Evolutionary conservation across 371 early-diverging fungal genomes (phyloP).

Genomic region (Nematocida sp.): DNA sequence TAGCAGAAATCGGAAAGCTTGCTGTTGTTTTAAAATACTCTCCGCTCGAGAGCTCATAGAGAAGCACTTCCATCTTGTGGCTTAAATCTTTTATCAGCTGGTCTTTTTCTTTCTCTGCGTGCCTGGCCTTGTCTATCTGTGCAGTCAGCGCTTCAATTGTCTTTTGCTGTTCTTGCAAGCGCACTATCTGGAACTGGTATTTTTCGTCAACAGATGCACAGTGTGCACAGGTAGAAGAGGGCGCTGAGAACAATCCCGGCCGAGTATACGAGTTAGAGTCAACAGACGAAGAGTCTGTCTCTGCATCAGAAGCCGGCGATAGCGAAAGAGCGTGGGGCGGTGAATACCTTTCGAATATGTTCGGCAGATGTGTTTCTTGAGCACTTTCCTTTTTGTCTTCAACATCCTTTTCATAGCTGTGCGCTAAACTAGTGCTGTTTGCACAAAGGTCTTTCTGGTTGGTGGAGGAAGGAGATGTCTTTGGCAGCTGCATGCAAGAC

Average conservation of each 20-base stretch:
- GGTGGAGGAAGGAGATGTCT: too few relatives aligned
- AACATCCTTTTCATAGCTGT: too few relatives aligned
- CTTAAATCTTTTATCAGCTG: constrained; percentile 31
- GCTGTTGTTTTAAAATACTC: constrained; percentile 33
- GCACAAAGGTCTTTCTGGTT: too few relatives aligned
- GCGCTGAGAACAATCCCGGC: not conserved
- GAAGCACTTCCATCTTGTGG: constrained; percentile 42
- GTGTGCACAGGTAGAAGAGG: not conserved
- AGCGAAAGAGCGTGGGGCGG: not conserved
- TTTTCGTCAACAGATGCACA: constrained; percentile 1
- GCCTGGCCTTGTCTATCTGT: not conserved
- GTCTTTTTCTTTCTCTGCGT: constrained; percentile 10
- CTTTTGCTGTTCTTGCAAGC: not conserved
- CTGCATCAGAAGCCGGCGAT: not conserved
- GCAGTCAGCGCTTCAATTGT: constrained; percentile 6
- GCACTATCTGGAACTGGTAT: not conserved
- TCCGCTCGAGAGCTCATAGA: constrained; percentile 29
- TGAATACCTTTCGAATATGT: too few relatives aligned
- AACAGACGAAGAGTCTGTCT: not conserved
- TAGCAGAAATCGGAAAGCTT: not conserved
- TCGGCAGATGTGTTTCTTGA: not conserved
- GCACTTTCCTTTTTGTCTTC: not conserved
- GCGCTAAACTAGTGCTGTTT: too few relatives aligned
- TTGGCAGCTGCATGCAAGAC: too few relatives aligned
- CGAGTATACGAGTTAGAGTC: not conserved